These are phyloP conservation scores for Boletales sp. DNA, from an alignment of 768 basidiomycete species.

Conservation along the genomic window DNA sequence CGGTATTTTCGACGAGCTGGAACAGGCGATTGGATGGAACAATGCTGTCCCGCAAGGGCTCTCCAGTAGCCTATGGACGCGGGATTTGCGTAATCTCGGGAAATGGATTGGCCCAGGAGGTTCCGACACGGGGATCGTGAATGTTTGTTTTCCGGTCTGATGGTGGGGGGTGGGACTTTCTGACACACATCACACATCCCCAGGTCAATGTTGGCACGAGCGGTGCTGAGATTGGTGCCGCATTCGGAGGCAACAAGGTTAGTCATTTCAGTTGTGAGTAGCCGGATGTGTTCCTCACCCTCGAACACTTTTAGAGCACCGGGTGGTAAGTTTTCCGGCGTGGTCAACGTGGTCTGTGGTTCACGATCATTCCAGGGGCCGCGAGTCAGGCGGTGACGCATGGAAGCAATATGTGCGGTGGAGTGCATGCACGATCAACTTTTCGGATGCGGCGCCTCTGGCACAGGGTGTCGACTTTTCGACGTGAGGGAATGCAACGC, in stretches of 20 bases:
- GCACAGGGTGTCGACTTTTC: slow-evolving; percentile 92
- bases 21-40: slow-evolving; percentile 86
- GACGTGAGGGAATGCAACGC: slow-evolving; percentile 29
- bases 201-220: slow-evolving; percentile 67
- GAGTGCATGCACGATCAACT: slow-evolving; percentile 93
- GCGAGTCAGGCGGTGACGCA: slow-evolving; percentile 97
- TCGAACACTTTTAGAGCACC: slow-evolving; percentile 53
- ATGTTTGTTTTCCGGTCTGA: slow-evolving; percentile 47
- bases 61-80: slow-evolving; percentile 89
- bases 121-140: slow-evolving; percentile 89
- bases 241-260: slow-evolving; percentile 94
- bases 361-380: slow-evolving; percentile 56
- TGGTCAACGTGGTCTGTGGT: slow-evolving; percentile 14
- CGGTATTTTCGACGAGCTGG: slow-evolving; percentile 80
- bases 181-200: slow-evolving; percentile 7
- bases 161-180: neutral
- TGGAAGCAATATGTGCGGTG: slow-evolving; percentile 97
- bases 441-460: slow-evolving; percentile 81
- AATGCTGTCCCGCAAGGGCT: slow-evolving; percentile 90
- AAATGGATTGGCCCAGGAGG: slow-evolving; percentile 91
- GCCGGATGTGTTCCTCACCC: slow-evolving; percentile 12
- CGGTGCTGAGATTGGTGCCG: slow-evolving; percentile 77
- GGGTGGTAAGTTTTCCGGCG: slow-evolving; percentile 57
- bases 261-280: slow-evolving; percentile 12
- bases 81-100: slow-evolving; percentile 76